phyloP scores from a whole-genome alignment of 2,329 filamentous ascomycete genomes.

The Pyrenophora tritici-repentis region DNA sequence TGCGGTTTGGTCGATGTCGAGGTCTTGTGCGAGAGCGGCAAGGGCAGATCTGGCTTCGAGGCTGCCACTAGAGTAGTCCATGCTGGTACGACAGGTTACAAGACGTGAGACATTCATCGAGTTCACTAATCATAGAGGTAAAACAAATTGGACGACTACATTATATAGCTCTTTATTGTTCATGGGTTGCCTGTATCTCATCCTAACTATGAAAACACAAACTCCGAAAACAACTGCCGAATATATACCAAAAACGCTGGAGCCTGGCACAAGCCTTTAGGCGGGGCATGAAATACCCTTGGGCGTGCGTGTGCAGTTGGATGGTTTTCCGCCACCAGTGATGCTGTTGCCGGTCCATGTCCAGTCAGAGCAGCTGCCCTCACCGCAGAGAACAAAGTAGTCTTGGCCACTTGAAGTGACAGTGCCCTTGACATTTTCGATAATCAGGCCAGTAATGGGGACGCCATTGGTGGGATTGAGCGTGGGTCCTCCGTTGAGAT shows the following conservation, averaged over 20 bases:
- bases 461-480: constrained; percentile 55
- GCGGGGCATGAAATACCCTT: constrained; percentile 41
- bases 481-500: constrained; percentile 54
- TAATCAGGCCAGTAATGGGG: constrained; percentile 51
- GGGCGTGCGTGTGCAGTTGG: constrained; percentile 44
- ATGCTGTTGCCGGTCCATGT: constrained; percentile 55
- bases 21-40: not conserved
- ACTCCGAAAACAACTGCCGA: no score
- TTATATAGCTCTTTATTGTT: no score
- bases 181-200: no score
- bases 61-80: not conserved
- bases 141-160: no score
- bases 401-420: constrained; percentile 42
- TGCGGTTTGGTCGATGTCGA: not conserved
- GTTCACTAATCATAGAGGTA: no score
- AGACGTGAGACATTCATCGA: no score
- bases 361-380: constrained; percentile 59
- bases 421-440: constrained; percentile 51
- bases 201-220: no score
- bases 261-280: constrained; percentile 12
- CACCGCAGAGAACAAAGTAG: constrained; percentile 62
- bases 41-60: not conserved
- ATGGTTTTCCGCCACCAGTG: constrained; percentile 46
- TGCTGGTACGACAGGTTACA: no score
- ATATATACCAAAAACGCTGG: no score